phyloP scores from a whole-genome alignment of 2,329 filamentous ascomycete genomes.

The Ophiostoma himal-ulmi region DNA sequence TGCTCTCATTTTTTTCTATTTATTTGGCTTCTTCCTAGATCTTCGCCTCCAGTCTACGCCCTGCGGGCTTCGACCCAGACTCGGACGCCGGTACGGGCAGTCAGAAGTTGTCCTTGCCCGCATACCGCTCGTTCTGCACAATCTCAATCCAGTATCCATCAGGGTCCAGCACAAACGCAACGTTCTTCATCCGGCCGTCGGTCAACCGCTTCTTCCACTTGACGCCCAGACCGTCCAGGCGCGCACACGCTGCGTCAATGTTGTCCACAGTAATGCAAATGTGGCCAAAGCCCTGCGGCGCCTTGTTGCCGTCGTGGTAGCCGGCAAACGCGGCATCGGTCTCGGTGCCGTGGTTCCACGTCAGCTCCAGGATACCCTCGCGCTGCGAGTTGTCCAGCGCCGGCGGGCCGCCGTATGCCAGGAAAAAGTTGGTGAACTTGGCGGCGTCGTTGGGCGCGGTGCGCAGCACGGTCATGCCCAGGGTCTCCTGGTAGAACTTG shows the following conservation, averaged over 20 bases:
- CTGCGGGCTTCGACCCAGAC: neutral
- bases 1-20: neutral
- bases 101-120: slow-evolving; percentile 47
- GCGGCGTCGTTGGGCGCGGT: slow-evolving; percentile 63
- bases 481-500: slow-evolving; percentile 74
- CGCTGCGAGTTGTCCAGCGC: slow-evolving; percentile 42
- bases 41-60: neutral
- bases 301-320: slow-evolving; percentile 87
- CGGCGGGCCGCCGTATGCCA: slow-evolving; percentile 64
- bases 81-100: neutral
- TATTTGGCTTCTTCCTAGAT: slow-evolving; percentile 18
- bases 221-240: slow-evolving; percentile 75
- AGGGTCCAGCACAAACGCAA: slow-evolving; percentile 85
- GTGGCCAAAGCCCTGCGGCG: slow-evolving; percentile 92
- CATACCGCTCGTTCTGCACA: slow-evolving; percentile 71
- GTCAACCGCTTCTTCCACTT: slow-evolving; percentile 94
- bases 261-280: slow-evolving; percentile 86
- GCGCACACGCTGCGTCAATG: slow-evolving; percentile 76
- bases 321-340: slow-evolving; percentile 68
- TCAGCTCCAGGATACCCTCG: slow-evolving; percentile 85
- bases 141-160: slow-evolving; percentile 79
- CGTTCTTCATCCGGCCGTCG: slow-evolving; percentile 86
- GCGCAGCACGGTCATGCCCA: slow-evolving; percentile 81
- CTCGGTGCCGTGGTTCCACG: slow-evolving; percentile 78
- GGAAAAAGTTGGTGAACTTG: slow-evolving; percentile 87